Conservation (phyloP, 1,139 yeast genomes). For the Candida dubliniensis region DNA sequence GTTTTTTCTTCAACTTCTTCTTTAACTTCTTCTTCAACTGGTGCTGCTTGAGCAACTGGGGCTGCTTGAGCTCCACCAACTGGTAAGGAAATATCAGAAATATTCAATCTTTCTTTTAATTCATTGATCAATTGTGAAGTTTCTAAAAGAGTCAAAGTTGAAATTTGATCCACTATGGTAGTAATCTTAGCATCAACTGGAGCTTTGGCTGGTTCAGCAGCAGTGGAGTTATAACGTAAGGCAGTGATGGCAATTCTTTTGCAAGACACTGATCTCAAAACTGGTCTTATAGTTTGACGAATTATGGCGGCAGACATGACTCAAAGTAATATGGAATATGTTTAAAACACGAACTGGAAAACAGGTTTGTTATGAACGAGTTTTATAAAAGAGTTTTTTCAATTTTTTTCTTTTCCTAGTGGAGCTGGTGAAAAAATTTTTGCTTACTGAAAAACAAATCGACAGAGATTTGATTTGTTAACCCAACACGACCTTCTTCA, state of each 20-base stretch:
- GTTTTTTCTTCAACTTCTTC: conserved; percentile 91
- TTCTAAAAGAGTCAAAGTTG: conserved; percentile 84
- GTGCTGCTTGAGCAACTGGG: conserved; percentile 55
- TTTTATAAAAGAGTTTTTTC: background rate
- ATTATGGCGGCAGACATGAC: conserved; percentile 19
- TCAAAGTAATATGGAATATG: background rate
- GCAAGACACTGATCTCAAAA: conserved; percentile 30
- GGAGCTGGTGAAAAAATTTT: conserved; percentile 7
- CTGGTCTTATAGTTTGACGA: conserved; percentile 43
- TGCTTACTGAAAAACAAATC: background rate
- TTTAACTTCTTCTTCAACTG: conserved; percentile 69
- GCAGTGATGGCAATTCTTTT: conserved; percentile 24
- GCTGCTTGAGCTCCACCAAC: conserved; percentile 69
- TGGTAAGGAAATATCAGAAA: conserved; percentile 90
- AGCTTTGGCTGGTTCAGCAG: conserved; percentile 33
- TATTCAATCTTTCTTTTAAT: conserved; percentile 82
- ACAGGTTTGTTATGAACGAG: too few relatives aligned
- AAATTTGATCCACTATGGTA: conserved; percentile 85
- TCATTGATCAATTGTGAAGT: conserved; percentile 83
- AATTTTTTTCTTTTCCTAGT: background rate
- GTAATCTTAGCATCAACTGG: conserved; percentile 87
- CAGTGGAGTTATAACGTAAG: conserved; percentile 58
- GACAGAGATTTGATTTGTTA: background rate
- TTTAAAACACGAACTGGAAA: background rate
- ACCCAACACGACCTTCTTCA: too few relatives aligned